Conservation (phyloP, 2,329 filamentous ascomycete genomes). For the Septoria linicola region DNA sequence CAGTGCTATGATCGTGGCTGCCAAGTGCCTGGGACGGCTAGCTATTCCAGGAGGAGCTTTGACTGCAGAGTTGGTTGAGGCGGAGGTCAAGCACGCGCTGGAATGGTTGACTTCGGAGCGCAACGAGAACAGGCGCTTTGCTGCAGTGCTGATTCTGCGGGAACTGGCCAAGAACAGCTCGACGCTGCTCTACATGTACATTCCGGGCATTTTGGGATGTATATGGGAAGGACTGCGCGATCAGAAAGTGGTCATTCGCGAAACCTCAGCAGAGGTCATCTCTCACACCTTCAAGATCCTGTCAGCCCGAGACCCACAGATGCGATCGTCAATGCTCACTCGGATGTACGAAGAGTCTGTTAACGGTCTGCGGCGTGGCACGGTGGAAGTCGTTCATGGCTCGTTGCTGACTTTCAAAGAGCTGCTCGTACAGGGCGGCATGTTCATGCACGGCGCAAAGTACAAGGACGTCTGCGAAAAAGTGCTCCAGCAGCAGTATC, state of each 20-base stretch:
- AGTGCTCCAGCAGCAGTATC: constrained; percentile 71
- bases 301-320: constrained; percentile 81
- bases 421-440: constrained; percentile 87
- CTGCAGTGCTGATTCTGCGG: constrained; percentile 83
- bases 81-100: constrained; percentile 91
- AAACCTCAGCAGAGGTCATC: constrained; percentile 87
- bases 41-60: constrained; percentile 90
- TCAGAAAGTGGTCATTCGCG: constrained; percentile 83
- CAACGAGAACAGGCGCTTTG: constrained; percentile 89
- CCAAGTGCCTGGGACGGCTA: constrained; percentile 82
- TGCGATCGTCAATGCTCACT: constrained; percentile 83
- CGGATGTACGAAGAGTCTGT: constrained; percentile 87
- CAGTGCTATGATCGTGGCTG: constrained; percentile 84
- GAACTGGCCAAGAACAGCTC: constrained; percentile 91
- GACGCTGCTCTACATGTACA: constrained; percentile 92
- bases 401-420: constrained; percentile 91
- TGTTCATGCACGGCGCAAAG: constrained; percentile 93
- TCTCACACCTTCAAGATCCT: constrained; percentile 96
- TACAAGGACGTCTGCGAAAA: constrained; percentile 93
- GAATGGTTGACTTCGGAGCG: constrained; percentile 97
- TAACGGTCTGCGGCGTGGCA: constrained; percentile 73
- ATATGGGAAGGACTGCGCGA: constrained; percentile 95
- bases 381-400: constrained; percentile 88
- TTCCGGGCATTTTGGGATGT: constrained; percentile 90
- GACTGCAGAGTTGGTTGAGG: constrained; percentile 93